Evolutionary conservation across 352 stramenopile species (phyloP), one percentile per base, ranked within the genome.

Genomic region (Phytophthora syringae): DNA sequence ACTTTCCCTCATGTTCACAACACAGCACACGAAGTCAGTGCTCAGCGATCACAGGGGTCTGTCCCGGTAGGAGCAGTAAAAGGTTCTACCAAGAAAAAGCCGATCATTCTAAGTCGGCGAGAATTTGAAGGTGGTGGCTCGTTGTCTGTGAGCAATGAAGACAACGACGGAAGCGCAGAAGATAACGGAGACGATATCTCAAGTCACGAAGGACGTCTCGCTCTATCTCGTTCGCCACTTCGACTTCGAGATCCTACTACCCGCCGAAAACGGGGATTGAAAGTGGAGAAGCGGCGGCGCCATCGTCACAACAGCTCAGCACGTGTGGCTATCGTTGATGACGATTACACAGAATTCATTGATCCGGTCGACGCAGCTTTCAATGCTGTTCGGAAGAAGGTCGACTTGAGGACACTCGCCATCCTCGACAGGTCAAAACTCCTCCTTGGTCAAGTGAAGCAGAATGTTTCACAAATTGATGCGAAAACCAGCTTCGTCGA

Each of bases 1-100:
- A 45, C 88, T 52, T 88, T 84, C 36, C 80, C 84, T 7, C 80
- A 91, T 30, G 82, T 91, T 1, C 67, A 75, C 22, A 60, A 37
- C 7, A 70, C 47, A 22, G 44, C 34, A 22, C 16, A 59, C n/a
- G 27, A 40, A 28, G 44, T 52, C 11, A 62, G 30, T 1, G 4
- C n/a, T 22, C 48, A 60, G 5, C 21, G 21, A 59, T 25, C 18
- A 9, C 16, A 18, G 34, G 27, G 25, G 55, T 11, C 24, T 28
- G 28, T 30, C 7, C 28, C 7, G 28, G 15, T 16, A 13, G 15
- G 7, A 58, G 7, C 48, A 32, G 56, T 7, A 20, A n/a, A 47
- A 5, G 6, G 6, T 42, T 50, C 18, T 40, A 7, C n/a, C 11
- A 74, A 40, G 42, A 67, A 54, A 21, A 67, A 70, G 16, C 39